phyloP scores from a whole-genome alignment of 2,329 filamentous ascomycete genomes.

The Trichophyton equinum region DNA sequence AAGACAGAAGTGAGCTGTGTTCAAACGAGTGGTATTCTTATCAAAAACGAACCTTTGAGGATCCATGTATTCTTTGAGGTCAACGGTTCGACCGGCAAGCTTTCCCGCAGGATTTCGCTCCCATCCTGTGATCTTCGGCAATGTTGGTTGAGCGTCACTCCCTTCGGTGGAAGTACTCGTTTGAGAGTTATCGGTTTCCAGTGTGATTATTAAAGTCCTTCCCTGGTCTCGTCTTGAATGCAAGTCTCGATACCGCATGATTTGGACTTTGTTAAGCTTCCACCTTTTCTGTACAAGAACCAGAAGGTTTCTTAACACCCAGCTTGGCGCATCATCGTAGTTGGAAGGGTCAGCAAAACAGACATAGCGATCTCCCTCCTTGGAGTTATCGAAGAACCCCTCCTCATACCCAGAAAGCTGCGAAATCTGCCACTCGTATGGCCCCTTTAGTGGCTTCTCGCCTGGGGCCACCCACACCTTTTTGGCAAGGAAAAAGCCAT shows the following conservation, averaged over 20 bases:
- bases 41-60: conserved; percentile 44
- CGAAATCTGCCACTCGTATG: conserved; percentile 63
- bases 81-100: conserved; percentile 62
- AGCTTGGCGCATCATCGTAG: conserved; percentile 74
- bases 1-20: not conserved
- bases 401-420: conserved; percentile 66
- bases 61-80: conserved; percentile 88
- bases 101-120: conserved; percentile 72
- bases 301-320: conserved; percentile 83
- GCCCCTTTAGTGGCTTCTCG: not conserved
- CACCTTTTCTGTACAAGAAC: conserved; percentile 75
- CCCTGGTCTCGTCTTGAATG: conserved; percentile 65
- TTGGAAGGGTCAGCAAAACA: conserved; percentile 89
- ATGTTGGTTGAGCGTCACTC: conserved; percentile 19
- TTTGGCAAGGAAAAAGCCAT: conserved; percentile 94
- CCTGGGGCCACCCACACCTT: conserved; percentile 38
- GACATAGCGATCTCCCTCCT: conserved; percentile 64
- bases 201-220: conserved; percentile 63
- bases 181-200: conserved; percentile 32
- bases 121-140: conserved; percentile 94
- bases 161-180: conserved; percentile 21
- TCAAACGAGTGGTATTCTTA: not conserved
- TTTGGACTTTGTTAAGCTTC: conserved; percentile 61
- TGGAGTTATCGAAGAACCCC: conserved; percentile 68
- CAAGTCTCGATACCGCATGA: conserved; percentile 82